Evolutionary conservation across 2,329 filamentous ascomycete species (phyloP).

Genomic region (Ophiostoma perfectum): DNA sequence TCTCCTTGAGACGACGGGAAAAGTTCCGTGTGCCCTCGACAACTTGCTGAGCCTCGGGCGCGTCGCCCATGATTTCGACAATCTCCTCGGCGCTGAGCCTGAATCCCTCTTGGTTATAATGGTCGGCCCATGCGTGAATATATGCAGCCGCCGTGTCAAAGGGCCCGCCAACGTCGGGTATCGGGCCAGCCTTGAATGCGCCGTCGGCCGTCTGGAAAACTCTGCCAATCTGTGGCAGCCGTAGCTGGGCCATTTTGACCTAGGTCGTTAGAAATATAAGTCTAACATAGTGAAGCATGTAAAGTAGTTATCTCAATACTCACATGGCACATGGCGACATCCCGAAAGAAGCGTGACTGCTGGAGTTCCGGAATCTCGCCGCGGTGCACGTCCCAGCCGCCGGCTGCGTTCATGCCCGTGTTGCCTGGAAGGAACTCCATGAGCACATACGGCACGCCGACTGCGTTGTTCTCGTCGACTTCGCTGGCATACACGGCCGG

Average conservation of each 20-base stretch:
- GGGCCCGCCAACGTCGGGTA: constrained; percentile 24
- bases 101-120: constrained; percentile 22
- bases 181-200: constrained; percentile 26
- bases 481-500: constrained; percentile 27
- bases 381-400: constrained; percentile 27
- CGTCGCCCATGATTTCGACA: constrained; percentile 24
- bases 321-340: constrained; percentile 24
- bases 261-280: too few species aligned
- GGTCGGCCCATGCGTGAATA: constrained; percentile 27
- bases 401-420: constrained; percentile 28
- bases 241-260: constrained; percentile 17
- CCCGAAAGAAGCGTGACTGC: constrained; percentile 23
- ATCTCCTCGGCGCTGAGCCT: constrained; percentile 23
- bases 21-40: constrained; percentile 24
- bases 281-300: too few species aligned
- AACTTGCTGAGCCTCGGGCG: constrained; percentile 18
- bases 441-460: constrained; percentile 31
- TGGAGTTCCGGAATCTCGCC: constrained; percentile 25
- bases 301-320: neutral
- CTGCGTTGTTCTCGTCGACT: constrained; percentile 26
- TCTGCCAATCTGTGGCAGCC: constrained; percentile 26
- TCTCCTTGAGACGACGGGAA: constrained; percentile 15
- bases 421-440: constrained; percentile 33
- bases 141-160: constrained; percentile 28
- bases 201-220: constrained; percentile 20